phyloP scores from a whole-genome alignment of 176 grass and related monocot genomes.

The Cenchrus fungigraminus region DNA sequence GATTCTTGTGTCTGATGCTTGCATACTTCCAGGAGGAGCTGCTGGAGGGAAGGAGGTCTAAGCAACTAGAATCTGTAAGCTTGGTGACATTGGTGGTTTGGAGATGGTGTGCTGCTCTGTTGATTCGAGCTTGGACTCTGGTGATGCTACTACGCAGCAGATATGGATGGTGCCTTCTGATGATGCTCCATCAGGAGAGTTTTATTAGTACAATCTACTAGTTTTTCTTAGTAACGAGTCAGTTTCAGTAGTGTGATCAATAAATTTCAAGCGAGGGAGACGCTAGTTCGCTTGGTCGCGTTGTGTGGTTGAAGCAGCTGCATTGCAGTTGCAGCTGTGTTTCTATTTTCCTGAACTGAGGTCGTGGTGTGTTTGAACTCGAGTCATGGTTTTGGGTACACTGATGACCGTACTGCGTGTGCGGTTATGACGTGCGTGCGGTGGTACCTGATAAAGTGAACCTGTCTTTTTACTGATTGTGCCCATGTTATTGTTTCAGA shows the following conservation, averaged over 20 bases:
- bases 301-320: not conserved
- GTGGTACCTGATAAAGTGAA: too few species aligned
- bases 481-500: too few species aligned
- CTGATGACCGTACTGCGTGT: not conserved
- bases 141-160: slow-evolving; percentile 12
- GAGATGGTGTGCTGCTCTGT: not conserved
- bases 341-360: not conserved
- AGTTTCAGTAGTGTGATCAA: not conserved
- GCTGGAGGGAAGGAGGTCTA: slow-evolving; percentile 10
- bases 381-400: not conserved
- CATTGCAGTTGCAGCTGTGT: not conserved
- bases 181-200: slow-evolving; percentile 10
- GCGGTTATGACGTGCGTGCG: too few species aligned
- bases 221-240: not conserved
- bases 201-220: not conserved
- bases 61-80: not conserved
- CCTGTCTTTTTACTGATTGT: not conserved
- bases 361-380: not conserved
- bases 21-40: slow-evolving; percentile 30
- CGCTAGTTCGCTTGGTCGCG: not conserved
- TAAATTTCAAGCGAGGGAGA: not conserved
- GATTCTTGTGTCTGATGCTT: not conserved
- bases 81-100: slow-evolving; percentile 6
- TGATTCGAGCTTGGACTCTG: slow-evolving; percentile 4
- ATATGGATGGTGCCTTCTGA: slow-evolving; percentile 1